These are phyloP conservation scores for Trichophyton simii DNA, from an alignment of 2,329 filamentous ascomycete species.

Conservation along the genomic window DNA sequence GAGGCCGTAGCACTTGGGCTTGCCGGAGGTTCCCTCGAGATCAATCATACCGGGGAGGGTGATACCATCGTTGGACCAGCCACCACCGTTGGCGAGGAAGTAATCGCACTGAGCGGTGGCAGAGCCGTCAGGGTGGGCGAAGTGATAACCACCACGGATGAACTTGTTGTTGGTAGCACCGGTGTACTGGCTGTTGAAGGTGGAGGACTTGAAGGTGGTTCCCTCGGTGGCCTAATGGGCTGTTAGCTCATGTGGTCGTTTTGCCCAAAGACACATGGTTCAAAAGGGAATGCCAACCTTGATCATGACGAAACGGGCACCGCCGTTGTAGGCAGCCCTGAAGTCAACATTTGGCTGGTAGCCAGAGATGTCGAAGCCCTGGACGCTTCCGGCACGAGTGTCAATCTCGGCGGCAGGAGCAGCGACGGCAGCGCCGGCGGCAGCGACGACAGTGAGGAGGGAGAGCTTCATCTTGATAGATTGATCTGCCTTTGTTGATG, in stretches of 20 bases:
- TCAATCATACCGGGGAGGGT: conserved; percentile 48
- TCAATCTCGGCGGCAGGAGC: not conserved
- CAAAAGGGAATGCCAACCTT: conserved; percentile 22
- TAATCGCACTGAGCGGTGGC: conserved; percentile 40
- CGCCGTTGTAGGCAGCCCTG: conserved; percentile 25
- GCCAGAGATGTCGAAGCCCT: conserved; percentile 34
- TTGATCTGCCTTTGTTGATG: not conserved
- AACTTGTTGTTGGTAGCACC: conserved; percentile 41
- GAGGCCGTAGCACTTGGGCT: conserved; percentile 36
- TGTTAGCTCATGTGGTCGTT: not conserved
- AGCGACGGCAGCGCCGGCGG: not conserved
- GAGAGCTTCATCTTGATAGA: conserved; percentile 4
- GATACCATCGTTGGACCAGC: conserved; percentile 42
- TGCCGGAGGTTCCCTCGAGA: conserved; percentile 35
- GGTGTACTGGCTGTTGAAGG: conserved; percentile 39
- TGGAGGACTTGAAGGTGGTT: conserved; percentile 34
- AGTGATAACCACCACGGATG: conserved; percentile 47
- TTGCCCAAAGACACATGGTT: not conserved
- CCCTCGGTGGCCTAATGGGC: conserved; percentile 39
- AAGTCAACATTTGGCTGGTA: conserved; percentile 32
- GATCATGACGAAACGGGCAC: conserved; percentile 37
- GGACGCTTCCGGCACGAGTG: not conserved
- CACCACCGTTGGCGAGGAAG: conserved; percentile 43
- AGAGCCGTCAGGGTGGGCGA: conserved; percentile 38
- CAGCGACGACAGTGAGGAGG: not conserved